Conservation (phyloP, 2,329 filamentous ascomycete genomes). For the Ambrosiella beaveri region DNA sequence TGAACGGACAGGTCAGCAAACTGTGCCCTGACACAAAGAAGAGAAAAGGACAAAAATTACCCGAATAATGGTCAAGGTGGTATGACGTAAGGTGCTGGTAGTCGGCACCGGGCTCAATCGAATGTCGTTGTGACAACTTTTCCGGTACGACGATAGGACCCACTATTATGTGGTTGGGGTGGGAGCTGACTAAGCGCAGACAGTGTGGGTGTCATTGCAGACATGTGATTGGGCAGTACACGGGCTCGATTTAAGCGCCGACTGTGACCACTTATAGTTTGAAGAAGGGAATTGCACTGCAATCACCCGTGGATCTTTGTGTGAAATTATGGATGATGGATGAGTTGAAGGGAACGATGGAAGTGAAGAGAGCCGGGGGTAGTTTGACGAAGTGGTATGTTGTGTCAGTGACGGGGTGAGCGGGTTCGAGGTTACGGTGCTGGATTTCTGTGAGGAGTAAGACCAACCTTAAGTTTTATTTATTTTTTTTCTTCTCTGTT, state of each 20-base stretch:
- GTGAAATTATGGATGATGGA: background rate
- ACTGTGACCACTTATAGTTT: slow-evolving; percentile 12
- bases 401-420: background rate
- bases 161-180: slow-evolving; percentile 3
- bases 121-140: slow-evolving; percentile 7
- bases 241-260: slow-evolving; percentile 12
- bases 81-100: background rate
- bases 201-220: background rate
- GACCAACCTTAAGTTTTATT: background rate
- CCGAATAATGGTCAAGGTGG: background rate
- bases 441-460: background rate
- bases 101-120: background rate
- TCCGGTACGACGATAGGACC: background rate
- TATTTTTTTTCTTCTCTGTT: background rate
- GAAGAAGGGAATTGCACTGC: slow-evolving; percentile 1
- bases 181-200: background rate
- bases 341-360: background rate
- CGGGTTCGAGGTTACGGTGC: background rate
- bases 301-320: background rate
- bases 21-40: background rate
- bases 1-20: background rate
- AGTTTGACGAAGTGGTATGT: background rate
- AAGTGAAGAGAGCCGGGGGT: background rate
- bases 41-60: background rate
- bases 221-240: slow-evolving; percentile 9